These are phyloP conservation scores for Cladophialophora psammophila DNA, from an alignment of 2,329 filamentous ascomycete species.

Conservation along the genomic window DNA sequence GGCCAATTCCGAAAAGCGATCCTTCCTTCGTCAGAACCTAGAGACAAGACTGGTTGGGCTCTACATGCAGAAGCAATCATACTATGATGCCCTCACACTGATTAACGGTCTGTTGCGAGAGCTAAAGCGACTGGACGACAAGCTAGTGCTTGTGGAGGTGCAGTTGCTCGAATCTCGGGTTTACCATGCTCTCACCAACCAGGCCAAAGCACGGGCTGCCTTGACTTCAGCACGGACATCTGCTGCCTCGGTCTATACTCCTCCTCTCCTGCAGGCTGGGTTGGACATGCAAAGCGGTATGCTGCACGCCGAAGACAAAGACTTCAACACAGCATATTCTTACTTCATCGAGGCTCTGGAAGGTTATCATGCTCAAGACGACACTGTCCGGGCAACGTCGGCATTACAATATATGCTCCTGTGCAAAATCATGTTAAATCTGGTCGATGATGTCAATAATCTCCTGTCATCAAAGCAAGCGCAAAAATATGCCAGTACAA, in stretches of 20 bases:
- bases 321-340: conserved; percentile 98
- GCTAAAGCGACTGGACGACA: conserved; percentile 97
- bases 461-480: conserved; percentile 97
- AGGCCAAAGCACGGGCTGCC: conserved; percentile 92
- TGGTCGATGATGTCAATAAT: conserved; percentile 93
- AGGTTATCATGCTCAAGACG: conserved; percentile 93
- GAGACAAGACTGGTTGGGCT: conserved; percentile 92
- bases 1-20: conserved; percentile 75
- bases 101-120: conserved; percentile 97
- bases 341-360: conserved; percentile 99
- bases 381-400: conserved; percentile 87
- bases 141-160: conserved; percentile 95
- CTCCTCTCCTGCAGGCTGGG: conserved; percentile 90
- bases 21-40: conserved; percentile 96
- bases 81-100: conserved; percentile 94
- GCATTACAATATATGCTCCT: conserved; percentile 99
- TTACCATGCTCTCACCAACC: conserved; percentile 96
- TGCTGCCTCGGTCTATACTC: conserved; percentile 96
- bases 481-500: conserved; percentile 92
- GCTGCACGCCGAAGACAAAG: conserved; percentile 97
- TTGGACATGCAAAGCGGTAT: conserved; percentile 99
- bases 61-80: conserved; percentile 96
- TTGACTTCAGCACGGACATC: conserved; percentile 93
- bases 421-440: conserved; percentile 99
- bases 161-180: conserved; percentile 96